Base-by-base conservation (phyloP, 371 early-diverging fungal species). In the Rhizopus sp. region DNA sequence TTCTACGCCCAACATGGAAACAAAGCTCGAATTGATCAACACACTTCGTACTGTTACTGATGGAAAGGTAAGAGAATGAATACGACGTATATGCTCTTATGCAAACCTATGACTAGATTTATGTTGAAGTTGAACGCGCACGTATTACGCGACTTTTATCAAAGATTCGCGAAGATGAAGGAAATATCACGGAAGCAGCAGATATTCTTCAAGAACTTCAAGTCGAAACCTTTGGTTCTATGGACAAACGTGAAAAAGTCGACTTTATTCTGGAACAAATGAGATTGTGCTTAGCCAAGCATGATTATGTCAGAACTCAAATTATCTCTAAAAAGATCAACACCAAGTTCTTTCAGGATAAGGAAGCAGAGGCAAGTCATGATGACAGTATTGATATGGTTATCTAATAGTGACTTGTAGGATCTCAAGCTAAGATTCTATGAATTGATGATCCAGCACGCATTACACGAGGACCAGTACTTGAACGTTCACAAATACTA, bases 231-330 rank as follows among this genome's bases (percentile, higher is more conserved):
- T 97, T 93, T 75, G 99, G 99, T 30, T 95, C 96, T 5, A 95
- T 99, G 96, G 96, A 97, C 55, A 89, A 90, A 68, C 89, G 97
- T 50, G 97, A 97, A 68, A 99, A 99, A 82, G 95, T 96, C 1
- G 97, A 97, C 52, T 99, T 99, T 71, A 95, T 99, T 57, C 71
- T 99, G 47, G 98, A 97, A 69, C 98, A 99, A 73, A 95, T 99
- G 93, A 88, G 99, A 44, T 80, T 99, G 32, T 91, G 92, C 63
- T 73, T 99, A 39, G 89, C 91, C 37, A 96, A 92, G 80, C 85
- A 87, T 46, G 99, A 99, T 70, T 97, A 90, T 64, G 81, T 89
- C 13, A 80, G 96, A 35, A 91, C 91, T 59, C 94, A 95, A 60
- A 94, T 99, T 52, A 93, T 96, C 55, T 89, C 92, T 70, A 88